Percentiles rank a stretch among this genome's conserved stretches.
Conservation (phyloP, 1,284 basidiomycete genomes). For the Somion occarium region DNA sequence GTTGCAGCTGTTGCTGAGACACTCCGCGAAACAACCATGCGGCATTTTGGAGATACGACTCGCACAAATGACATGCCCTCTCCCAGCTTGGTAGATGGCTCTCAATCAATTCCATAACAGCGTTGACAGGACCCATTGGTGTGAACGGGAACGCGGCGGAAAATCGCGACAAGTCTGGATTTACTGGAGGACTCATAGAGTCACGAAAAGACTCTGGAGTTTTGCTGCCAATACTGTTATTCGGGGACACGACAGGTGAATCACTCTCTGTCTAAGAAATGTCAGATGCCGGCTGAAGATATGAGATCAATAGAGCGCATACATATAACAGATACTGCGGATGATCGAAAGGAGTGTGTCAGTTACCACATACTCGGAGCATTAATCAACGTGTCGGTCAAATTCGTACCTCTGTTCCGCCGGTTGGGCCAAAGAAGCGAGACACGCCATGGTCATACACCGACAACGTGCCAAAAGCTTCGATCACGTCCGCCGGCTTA, state of each 20-base stretch:
- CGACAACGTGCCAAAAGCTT: constrained; percentile 52
- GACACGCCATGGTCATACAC: constrained; percentile 56
- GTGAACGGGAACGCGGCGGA: constrained; percentile 62
- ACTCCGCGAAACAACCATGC: constrained; percentile 55
- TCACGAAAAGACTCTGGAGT: constrained; percentile 30
- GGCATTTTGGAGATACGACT: constrained; percentile 54
- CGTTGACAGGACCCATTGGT: constrained; percentile 43
- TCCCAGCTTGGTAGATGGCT: constrained; percentile 26
- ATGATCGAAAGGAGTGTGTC: neutral
- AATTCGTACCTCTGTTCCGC: constrained; percentile 43
- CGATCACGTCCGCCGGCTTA: constrained; percentile 17
- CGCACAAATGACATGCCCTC: constrained; percentile 51
- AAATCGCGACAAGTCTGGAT: constrained; percentile 44
- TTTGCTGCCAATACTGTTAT: constrained; percentile 16
- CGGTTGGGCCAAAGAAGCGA: constrained; percentile 63
- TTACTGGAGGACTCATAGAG: constrained; percentile 29
- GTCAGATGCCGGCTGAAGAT: constrained; percentile 5
- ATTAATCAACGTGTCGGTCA: neutral
- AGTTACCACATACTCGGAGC: neutral
- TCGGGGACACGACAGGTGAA: constrained; percentile 17
- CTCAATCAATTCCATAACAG: constrained; percentile 45
- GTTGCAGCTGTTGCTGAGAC: constrained; percentile 54
- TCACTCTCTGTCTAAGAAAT: constrained; percentile 20
- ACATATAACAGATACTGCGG: constrained; percentile 26
- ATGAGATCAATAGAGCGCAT: constrained; percentile 9